Evolutionary conservation across 495 filamentous ascomycete genomes (phyloP).

Genomic region (Xylaria scruposa): DNA sequence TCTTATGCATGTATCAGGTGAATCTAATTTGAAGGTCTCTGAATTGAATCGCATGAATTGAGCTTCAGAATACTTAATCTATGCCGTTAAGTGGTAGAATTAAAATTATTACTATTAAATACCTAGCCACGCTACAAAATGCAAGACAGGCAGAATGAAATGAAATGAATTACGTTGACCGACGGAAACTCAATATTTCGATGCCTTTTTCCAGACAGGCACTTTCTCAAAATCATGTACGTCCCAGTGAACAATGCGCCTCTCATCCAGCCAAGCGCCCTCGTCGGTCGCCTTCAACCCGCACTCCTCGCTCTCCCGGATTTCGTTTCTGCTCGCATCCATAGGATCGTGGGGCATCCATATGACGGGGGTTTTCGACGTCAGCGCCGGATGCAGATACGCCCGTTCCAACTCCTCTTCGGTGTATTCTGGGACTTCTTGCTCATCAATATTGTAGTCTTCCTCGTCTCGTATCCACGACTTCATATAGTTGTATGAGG

Average conservation of each 20-base stretch:
- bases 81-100: neutral
- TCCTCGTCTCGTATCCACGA: conserved; percentile 41
- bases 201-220: conserved; percentile 70
- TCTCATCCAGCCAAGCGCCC: conserved; percentile 69
- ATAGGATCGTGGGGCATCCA: conserved; percentile 76
- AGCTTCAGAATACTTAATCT: too few relatives aligned
- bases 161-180: neutral
- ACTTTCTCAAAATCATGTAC: conserved; percentile 55
- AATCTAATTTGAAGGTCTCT: too few relatives aligned
- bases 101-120: neutral
- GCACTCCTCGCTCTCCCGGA: conserved; percentile 41
- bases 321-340: conserved; percentile 68
- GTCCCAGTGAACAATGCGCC: conserved; percentile 63
- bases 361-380: conserved; percentile 61
- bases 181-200: conserved; percentile 37
- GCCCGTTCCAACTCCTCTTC: conserved; percentile 62
- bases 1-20: neutral
- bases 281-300: conserved; percentile 61
- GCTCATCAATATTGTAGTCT: conserved; percentile 61
- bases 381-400: conserved; percentile 73
- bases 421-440: conserved; percentile 53
- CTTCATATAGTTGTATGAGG: conserved; percentile 35
- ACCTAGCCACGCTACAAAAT: neutral
- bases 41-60: too few relatives aligned
- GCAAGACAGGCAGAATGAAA: neutral